phyloP scores from a whole-genome alignment of 1,284 basidiomycete species.

The Cryptococcus jaspeensis region DNA sequence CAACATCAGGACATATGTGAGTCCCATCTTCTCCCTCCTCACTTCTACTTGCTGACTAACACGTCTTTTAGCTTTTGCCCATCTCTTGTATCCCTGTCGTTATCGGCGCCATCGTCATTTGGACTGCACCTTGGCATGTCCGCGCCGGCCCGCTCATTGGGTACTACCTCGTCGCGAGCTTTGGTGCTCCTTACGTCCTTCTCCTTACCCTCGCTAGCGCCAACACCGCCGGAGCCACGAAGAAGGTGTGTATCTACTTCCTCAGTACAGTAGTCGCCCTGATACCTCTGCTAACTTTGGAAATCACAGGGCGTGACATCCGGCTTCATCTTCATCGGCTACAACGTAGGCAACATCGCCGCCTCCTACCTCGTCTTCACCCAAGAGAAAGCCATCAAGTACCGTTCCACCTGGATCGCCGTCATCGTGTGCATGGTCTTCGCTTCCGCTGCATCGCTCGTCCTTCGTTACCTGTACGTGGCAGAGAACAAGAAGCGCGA shows the following conservation, averaged over 20 bases:
- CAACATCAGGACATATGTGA: constrained; percentile 47
- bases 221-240: constrained; percentile 55
- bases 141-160: constrained; percentile 55
- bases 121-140: constrained; percentile 53
- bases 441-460: constrained; percentile 34
- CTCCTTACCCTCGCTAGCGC: constrained; percentile 52
- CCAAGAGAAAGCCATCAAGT: constrained; percentile 47
- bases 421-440: constrained; percentile 51
- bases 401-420: constrained; percentile 54
- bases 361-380: constrained; percentile 49
- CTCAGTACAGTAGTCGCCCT: too few relatives aligned
- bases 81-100: constrained; percentile 55
- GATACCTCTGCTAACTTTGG: not conserved
- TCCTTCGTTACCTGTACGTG: constrained; percentile 40
- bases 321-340: constrained; percentile 53
- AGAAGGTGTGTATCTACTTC: constrained; percentile 36
- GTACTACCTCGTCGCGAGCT: constrained; percentile 49
- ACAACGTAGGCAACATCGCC: constrained; percentile 49
- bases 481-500: constrained; percentile 44
- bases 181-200: constrained; percentile 17
- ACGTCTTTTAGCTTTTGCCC: constrained; percentile 44
- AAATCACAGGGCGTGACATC: constrained; percentile 36
- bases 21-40: constrained; percentile 4
- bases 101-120: constrained; percentile 52
- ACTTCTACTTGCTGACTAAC: not conserved